Evolutionary conservation across 768 basidiomycete species (phyloP).

Genomic region (Thelephora aurantiotincta): DNA sequence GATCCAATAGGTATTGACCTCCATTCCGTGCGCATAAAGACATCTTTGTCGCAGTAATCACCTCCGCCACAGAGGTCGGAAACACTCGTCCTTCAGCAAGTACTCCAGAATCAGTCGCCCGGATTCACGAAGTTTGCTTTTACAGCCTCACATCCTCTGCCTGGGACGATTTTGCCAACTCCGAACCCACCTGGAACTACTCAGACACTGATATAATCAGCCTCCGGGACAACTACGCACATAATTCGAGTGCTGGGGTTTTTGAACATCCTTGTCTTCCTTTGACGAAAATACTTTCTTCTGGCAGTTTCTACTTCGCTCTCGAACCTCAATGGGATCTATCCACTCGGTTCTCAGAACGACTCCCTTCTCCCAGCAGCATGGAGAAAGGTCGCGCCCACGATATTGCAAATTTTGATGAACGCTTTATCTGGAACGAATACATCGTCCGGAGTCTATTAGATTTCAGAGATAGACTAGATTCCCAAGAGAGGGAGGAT

Average conservation of each 20-base stretch:
- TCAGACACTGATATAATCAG: slow-evolving; percentile 40
- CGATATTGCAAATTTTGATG: slow-evolving; percentile 57
- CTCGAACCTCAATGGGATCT: slow-evolving; percentile 78
- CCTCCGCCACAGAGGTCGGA: slow-evolving; percentile 62
- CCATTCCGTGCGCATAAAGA: slow-evolving; percentile 29
- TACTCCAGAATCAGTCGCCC: slow-evolving; percentile 54
- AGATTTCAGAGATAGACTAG: slow-evolving; percentile 74
- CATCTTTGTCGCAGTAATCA: slow-evolving; percentile 75
- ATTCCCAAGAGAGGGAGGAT: slow-evolving; percentile 50
- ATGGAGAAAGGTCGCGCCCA: slow-evolving; percentile 15
- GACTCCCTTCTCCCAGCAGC: slow-evolving; percentile 39
- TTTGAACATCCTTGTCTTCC: slow-evolving; percentile 87
- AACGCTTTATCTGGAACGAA: slow-evolving; percentile 91
- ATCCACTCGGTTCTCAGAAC: slow-evolving; percentile 64
- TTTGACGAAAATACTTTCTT: slow-evolving; percentile 80
- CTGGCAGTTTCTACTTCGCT: slow-evolving; percentile 90
- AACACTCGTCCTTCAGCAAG: slow-evolving; percentile 47
- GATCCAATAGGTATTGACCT: no score
- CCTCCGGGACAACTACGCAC: slow-evolving; percentile 28
- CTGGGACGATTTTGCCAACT: slow-evolving; percentile 65
- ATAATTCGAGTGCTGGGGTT: slow-evolving; percentile 29
- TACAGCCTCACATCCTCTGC: slow-evolving; percentile 70
- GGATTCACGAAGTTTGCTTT: slow-evolving; percentile 83
- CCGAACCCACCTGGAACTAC: slow-evolving; percentile 24
- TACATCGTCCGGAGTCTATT: slow-evolving; percentile 79